Evolutionary conservation across 768 basidiomycete genomes (phyloP).

Genomic region (Panaeolus papilionaceus): DNA sequence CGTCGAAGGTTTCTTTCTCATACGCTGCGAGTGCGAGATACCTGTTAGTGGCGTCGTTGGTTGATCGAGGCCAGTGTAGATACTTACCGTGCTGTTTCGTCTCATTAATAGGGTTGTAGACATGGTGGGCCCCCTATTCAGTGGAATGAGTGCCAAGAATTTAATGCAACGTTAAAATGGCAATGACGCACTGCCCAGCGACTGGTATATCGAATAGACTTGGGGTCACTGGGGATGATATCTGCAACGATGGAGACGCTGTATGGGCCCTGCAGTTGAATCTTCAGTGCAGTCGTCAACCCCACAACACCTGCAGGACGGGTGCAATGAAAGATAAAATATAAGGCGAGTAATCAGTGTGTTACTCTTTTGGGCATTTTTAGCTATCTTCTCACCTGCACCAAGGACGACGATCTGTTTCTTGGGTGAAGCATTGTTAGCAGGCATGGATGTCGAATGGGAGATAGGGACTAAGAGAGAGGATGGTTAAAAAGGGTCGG

Average conservation of each 20-base stretch:
- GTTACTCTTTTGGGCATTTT: background rate
- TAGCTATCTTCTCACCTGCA: constrained; percentile 37
- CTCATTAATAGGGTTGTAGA: constrained; percentile 61
- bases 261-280: constrained; percentile 69
- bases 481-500: background rate
- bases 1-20: constrained; percentile 76
- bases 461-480: background rate
- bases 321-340: constrained; percentile 9
- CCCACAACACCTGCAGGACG: constrained; percentile 71
- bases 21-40: constrained; percentile 49
- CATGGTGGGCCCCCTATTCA: constrained; percentile 81
- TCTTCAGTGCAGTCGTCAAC: constrained; percentile 73
- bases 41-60: background rate
- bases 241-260: constrained; percentile 76
- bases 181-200: constrained; percentile 75
- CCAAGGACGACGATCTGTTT: constrained; percentile 45
- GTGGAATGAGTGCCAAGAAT: background rate
- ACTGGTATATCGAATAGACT: constrained; percentile 78
- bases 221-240: constrained; percentile 72
- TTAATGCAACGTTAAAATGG: background rate
- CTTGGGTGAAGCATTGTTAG: constrained; percentile 6
- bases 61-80: background rate
- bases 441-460: background rate
- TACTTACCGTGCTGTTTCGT: constrained; percentile 58
- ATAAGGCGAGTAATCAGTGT: constrained; percentile 10